These are phyloP conservation scores for Hypoxylon rubiginosum DNA, from an alignment of 2,329 filamentous ascomycete species.

Conservation along the genomic window DNA sequence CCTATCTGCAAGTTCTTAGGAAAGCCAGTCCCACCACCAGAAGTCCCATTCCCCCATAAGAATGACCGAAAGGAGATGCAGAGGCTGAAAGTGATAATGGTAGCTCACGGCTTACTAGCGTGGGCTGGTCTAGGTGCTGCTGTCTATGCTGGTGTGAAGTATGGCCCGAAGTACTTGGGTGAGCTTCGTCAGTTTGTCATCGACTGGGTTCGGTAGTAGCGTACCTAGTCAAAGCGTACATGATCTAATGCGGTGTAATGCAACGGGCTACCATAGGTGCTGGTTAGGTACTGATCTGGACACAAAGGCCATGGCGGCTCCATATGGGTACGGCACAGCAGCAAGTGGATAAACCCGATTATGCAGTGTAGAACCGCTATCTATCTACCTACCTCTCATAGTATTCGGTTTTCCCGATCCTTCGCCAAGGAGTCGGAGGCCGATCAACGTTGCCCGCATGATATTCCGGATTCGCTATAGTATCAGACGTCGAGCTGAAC, in stretches of 20 bases:
- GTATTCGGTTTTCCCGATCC: neutral
- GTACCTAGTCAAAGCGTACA: too few relatives aligned
- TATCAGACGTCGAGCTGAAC: neutral
- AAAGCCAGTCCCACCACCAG: constrained; percentile 50
- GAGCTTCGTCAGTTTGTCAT: neutral
- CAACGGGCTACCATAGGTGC: neutral
- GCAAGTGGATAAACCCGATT: neutral
- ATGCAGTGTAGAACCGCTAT: too few relatives aligned
- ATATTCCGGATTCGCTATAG: neutral
- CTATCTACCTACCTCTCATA: neutral
- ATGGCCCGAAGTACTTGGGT: constrained; percentile 1
- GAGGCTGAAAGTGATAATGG: constrained; percentile 15
- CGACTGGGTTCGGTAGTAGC: neutral
- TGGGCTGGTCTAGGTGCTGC: constrained; percentile 4
- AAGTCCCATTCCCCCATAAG: constrained; percentile 51
- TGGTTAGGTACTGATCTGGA: too few relatives aligned
- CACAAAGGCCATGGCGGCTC: too few relatives aligned
- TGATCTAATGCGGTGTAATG: too few relatives aligned
- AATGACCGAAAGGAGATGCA: constrained; percentile 49
- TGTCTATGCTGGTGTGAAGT: neutral
- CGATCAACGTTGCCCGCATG: neutral
- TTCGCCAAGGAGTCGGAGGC: constrained; percentile 8
- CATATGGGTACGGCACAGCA: neutral
- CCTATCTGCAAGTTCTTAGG: constrained; percentile 59
- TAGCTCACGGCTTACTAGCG: constrained; percentile 7